A percentile compares a stretch with the other conserved stretches of the same genome.
Conservation (phyloP, 2,329 filamentous ascomycete species). For the Fusarium illudens region DNA sequence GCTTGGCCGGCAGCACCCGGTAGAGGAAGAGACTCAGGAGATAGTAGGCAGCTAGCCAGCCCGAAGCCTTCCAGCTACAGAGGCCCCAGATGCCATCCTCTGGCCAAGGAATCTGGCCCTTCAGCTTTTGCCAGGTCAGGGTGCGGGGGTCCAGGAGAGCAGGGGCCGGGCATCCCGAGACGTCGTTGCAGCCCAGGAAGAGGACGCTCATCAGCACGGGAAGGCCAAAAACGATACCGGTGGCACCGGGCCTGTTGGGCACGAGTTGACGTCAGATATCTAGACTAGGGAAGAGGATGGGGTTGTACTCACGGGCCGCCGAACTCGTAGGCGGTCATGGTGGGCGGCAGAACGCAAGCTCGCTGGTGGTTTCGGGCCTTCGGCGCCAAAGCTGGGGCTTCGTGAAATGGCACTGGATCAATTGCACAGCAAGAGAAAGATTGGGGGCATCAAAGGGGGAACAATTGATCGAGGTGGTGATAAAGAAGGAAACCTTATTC, state of each 20-base stretch:
- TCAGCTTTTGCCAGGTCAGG: constrained; percentile 73
- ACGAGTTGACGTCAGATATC: not conserved
- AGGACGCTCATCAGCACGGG: constrained; percentile 78
- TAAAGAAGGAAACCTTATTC: too few species aligned
- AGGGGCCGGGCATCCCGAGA: constrained; percentile 85
- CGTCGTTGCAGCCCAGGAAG: constrained; percentile 85
- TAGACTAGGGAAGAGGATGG: fast-evolving
- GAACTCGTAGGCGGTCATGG: constrained; percentile 44
- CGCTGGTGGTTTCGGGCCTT: not conserved
- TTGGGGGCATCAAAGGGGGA: too few species aligned
- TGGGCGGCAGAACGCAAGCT: not conserved
- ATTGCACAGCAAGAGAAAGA: not conserved
- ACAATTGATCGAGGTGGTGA: too few species aligned
- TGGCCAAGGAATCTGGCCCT: constrained; percentile 80
- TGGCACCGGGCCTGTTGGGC: constrained; percentile 70
- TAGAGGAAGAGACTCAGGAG: constrained; percentile 75
- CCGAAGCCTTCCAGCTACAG: constrained; percentile 70
- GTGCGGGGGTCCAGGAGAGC: constrained; percentile 74
- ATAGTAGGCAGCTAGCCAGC: constrained; percentile 79
- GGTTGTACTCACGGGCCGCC: constrained; percentile 45
- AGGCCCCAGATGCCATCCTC: constrained; percentile 71
- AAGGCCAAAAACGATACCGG: constrained; percentile 77
- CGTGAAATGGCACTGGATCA: not conserved
- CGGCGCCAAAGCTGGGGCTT: not conserved
- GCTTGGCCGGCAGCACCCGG: constrained; percentile 74